Base-by-base conservation (phyloP, 2,329 filamentous ascomycete genomes). In the Diaporthe velutina region DNA sequence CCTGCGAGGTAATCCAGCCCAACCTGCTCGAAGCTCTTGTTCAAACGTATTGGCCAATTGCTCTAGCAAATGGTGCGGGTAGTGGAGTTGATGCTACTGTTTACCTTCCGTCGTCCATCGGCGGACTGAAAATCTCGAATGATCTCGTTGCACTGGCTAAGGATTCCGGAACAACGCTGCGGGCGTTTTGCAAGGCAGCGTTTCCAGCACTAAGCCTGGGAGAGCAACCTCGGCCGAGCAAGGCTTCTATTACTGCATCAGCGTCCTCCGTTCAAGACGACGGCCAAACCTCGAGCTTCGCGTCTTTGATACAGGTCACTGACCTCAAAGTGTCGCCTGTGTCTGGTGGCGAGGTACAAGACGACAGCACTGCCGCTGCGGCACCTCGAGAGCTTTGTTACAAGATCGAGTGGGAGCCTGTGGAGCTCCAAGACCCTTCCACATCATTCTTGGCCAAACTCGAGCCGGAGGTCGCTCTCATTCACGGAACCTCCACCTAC, bases 321-420 rank as follows among this genome's bases (percentile, higher is more conserved):
- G 64, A 54, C 22, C 64, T 68, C 45, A 68, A 68, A 4, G 64
- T 68, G 4, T 40, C 64, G 4, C 64, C 64, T 22, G 33, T 68
- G 2, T 52, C 64, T 22, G 45, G 33, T 33, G 48, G 48, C 17
- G 64, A 54, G 13, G 13, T 48, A 6, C 45, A 54, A 4, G 64
- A 54, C 4, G 64, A 68, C 22, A 54, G 22, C 22, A 40, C 8
- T 28, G 9, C 33, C 1, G 13, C 1, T 13, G 15, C 45, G 8
- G 30, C 22, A 2, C 78, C 83, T n/a, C 81, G 84, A 3, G 83
- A 87, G 76, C 81, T 88, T 1, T 88, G 86, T 78, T 88, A 85
- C 79, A 87, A 85, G 78, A 71, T 86, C 19, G 81, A 85, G n/a
- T 88, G 86, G 86, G 85, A 87, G 60, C 83, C 81, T 2, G 13